phyloP scores from a whole-genome alignment of 1,284 basidiomycete genomes.

The Ustilago trichophora region DNA sequence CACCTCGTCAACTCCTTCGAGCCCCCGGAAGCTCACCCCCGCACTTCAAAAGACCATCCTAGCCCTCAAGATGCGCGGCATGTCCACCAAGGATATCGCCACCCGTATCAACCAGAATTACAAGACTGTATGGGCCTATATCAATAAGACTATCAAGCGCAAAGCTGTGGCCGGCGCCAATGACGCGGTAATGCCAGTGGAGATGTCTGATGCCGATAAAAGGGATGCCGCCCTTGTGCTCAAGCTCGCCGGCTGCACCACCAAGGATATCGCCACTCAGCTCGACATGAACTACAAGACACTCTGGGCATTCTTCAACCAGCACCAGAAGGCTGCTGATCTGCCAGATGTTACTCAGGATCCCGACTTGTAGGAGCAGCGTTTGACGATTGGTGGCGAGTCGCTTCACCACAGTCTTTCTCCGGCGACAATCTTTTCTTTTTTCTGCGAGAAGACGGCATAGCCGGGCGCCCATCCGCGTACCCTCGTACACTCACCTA shows the following conservation, averaged over 20 bases:
- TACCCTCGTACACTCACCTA: too few species aligned
- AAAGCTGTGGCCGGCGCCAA: background rate
- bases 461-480: too few species aligned
- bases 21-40: background rate
- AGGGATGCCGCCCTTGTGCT: conserved; percentile 14
- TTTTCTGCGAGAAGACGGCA: background rate
- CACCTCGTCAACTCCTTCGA: background rate
- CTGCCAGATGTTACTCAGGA: conserved; percentile 3
- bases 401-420: too few species aligned
- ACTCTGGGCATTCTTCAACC: conserved; percentile 11
- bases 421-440: too few species aligned
- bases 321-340: conserved; percentile 10
- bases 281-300: conserved; percentile 28
- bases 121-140: conserved; percentile 5
- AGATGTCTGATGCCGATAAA: conserved; percentile 8
- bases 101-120: conserved; percentile 10
- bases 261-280: conserved; percentile 12
- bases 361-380: background rate
- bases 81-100: conserved; percentile 11
- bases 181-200: background rate
- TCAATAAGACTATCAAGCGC: conserved; percentile 5
- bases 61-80: conserved; percentile 13
- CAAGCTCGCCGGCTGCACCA: conserved; percentile 13
- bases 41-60: conserved; percentile 6
- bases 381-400: too few species aligned